A percentile compares a stretch with the other conserved stretches of the same genome.
phyloP scores from a whole-genome alignment of 306 rosid genomes.

The Cyclanthera cordifolia region DNA sequence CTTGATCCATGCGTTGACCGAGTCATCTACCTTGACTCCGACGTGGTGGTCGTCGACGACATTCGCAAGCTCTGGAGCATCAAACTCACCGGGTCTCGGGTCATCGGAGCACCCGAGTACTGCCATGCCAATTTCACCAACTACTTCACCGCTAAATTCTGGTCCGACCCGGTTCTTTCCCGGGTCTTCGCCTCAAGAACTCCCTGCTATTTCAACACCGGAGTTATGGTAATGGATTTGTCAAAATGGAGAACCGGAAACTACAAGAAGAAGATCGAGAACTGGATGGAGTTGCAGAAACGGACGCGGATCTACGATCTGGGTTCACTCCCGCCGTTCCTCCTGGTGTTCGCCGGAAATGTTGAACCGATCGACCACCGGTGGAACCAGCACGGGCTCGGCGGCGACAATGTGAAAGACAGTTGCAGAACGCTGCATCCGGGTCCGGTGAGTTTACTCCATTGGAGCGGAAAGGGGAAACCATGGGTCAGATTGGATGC shows the following conservation, averaged over 20 bases:
- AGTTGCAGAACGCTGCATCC: slow-evolving; percentile 77
- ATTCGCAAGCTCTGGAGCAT: slow-evolving; percentile 66
- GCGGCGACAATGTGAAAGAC: slow-evolving; percentile 81
- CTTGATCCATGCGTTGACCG: slow-evolving; percentile 62
- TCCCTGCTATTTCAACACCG: slow-evolving; percentile 88
- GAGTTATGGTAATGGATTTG: slow-evolving; percentile 88
- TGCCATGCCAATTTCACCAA: slow-evolving; percentile 95
- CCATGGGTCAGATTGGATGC: slow-evolving; percentile 89
- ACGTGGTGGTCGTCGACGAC: slow-evolving; percentile 69
- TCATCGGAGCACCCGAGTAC: slow-evolving; percentile 89
- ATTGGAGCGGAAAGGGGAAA: slow-evolving; percentile 97
- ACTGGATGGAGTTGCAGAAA: slow-evolving; percentile 83
- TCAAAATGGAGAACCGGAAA: slow-evolving; percentile 60
- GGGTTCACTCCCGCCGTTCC: slow-evolving; percentile 81
- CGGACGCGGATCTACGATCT: slow-evolving; percentile 63
- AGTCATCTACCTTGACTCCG: slow-evolving; percentile 82
- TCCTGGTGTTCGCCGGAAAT: slow-evolving; percentile 63
- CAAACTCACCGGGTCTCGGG: slow-evolving; percentile 28
- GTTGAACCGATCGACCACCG: slow-evolving; percentile 76
- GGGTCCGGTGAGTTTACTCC: slow-evolving; percentile 79
- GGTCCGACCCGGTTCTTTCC: slow-evolving; percentile 67
- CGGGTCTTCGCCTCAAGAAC: slow-evolving; percentile 39
- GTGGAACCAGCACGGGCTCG: slow-evolving; percentile 94
- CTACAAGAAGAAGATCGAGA: slow-evolving; percentile 54
- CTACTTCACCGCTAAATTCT: slow-evolving; percentile 72